A percentile compares a stretch with the other conserved stretches of the same genome.
Conservation (phyloP, 148 eudicot species). For the Pharnaceum exiguum region DNA sequence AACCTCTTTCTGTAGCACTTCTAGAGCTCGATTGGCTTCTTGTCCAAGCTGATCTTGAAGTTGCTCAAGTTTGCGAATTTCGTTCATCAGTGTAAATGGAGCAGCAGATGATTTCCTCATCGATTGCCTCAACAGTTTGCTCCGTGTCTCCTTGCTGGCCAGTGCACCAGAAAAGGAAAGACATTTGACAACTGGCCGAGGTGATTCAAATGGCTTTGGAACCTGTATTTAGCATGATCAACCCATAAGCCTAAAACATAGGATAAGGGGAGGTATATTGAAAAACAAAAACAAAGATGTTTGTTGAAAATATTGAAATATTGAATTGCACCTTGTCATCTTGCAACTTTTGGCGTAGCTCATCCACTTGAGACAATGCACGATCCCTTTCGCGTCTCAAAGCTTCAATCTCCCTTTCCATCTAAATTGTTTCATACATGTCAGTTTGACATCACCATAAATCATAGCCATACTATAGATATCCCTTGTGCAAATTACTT, state of each 20-base stretch:
- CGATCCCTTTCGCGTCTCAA: slow-evolving; percentile 79
- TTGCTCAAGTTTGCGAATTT: slow-evolving; percentile 85
- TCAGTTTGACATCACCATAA: not conserved
- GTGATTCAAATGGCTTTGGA: slow-evolving; percentile 37
- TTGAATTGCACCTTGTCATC: slow-evolving; percentile 44
- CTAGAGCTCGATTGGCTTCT: slow-evolving; percentile 90
- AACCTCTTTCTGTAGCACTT: slow-evolving; percentile 90
- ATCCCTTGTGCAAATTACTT: too few species aligned
- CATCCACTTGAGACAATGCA: slow-evolving; percentile 76
- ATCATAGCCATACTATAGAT: too few species aligned
- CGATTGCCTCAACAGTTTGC: slow-evolving; percentile 50
- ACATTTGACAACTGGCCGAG: slow-evolving; percentile 60
- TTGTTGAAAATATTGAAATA: not conserved
- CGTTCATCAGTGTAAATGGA: slow-evolving; percentile 92
- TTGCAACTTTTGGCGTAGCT: slow-evolving; percentile 61
- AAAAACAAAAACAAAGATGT: not conserved
- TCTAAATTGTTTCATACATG: slow-evolving; percentile 30
- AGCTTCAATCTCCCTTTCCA: slow-evolving; percentile 87
- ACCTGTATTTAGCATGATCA: slow-evolving; percentile 23
- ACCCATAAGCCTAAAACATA: not conserved
- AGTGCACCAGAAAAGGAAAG: slow-evolving; percentile 67
- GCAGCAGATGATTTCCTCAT: slow-evolving; percentile 86
- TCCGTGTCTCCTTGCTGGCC: slow-evolving; percentile 40
- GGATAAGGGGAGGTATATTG: not conserved
- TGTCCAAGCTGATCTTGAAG: slow-evolving; percentile 97